These are phyloP conservation scores for Alisma plantagoaquatica DNA, from an alignment of 106 monocot species.

Conservation along the genomic window DNA sequence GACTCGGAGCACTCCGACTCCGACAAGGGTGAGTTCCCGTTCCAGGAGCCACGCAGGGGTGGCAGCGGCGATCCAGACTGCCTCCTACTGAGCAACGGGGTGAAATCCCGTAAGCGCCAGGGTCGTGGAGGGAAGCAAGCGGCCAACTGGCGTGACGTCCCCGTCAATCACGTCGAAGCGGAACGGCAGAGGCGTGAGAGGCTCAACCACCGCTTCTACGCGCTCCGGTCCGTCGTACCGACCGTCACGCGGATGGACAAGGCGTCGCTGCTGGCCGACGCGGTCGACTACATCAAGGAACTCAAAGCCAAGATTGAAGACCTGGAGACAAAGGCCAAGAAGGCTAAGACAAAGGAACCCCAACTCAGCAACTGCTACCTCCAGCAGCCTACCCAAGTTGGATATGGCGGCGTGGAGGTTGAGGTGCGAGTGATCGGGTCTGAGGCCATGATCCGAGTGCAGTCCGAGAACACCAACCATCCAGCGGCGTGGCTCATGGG, in stretches of 20 bases:
- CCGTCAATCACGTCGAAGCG: conserved; percentile 20
- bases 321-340: conserved; percentile 8
- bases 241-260: conserved; percentile 24
- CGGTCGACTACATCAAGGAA: conserved; percentile 22
- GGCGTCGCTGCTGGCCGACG: conserved; percentile 26
- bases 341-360: not conserved
- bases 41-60: not conserved
- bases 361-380: not conserved
- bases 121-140: not conserved
- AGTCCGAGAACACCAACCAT: conserved; percentile 17
- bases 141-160: not conserved
- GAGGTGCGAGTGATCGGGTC: conserved; percentile 26
- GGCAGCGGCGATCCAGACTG: not conserved
- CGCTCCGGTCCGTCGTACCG: conserved; percentile 22
- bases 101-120: not conserved
- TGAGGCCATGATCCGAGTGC: conserved; percentile 24
- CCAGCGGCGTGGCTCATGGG: conserved; percentile 38
- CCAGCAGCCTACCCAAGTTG: too few relatives aligned
- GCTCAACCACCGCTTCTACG: conserved; percentile 29
- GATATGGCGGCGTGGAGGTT: not conserved
- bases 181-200: conserved; percentile 23
- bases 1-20: conserved; percentile 7
- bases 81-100: too few relatives aligned
- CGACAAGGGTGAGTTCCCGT: not conserved
- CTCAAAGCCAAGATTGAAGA: conserved; percentile 8